Percentiles rank a stretch among this genome's conserved stretches.
These are phyloP conservation scores for Leccinum barrowsii DNA, from an alignment of 768 basidiomycete species.

Conservation along the genomic window DNA sequence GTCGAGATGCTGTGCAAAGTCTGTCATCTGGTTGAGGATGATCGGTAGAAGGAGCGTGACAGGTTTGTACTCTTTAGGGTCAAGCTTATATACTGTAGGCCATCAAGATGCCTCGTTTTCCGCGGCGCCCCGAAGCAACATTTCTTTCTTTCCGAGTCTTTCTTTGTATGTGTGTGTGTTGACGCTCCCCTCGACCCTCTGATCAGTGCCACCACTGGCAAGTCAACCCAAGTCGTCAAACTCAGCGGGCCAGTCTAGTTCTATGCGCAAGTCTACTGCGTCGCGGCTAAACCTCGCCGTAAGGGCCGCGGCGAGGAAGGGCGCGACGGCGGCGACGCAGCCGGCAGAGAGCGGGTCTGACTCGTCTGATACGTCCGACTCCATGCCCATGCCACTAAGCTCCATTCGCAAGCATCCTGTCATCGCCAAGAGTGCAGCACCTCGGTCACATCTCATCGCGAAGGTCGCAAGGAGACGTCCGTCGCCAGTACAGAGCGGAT, in stretches of 20 bases:
- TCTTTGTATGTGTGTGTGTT: background rate
- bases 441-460: background rate
- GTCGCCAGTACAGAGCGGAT: background rate
- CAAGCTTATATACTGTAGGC: no score
- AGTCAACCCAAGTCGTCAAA: background rate
- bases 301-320: constrained; percentile 18
- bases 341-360: background rate
- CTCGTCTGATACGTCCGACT: constrained; percentile 5
- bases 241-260: background rate
- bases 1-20: constrained; percentile 23
- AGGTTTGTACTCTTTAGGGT: no score
- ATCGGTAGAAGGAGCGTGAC: background rate
- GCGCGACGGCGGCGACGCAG: background rate
- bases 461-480: constrained; percentile 19
- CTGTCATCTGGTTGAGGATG: constrained; percentile 15
- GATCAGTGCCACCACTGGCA: constrained; percentile 11
- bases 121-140: background rate
- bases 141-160: background rate
- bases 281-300: background rate
- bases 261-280: constrained; percentile 2
- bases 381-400: background rate
- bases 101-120: background rate
- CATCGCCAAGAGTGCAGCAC: background rate
- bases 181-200: background rate
- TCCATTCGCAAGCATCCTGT: background rate